phyloP scores from a whole-genome alignment of 169 alveolate species.

The Amoebophrya sp. region DNA sequence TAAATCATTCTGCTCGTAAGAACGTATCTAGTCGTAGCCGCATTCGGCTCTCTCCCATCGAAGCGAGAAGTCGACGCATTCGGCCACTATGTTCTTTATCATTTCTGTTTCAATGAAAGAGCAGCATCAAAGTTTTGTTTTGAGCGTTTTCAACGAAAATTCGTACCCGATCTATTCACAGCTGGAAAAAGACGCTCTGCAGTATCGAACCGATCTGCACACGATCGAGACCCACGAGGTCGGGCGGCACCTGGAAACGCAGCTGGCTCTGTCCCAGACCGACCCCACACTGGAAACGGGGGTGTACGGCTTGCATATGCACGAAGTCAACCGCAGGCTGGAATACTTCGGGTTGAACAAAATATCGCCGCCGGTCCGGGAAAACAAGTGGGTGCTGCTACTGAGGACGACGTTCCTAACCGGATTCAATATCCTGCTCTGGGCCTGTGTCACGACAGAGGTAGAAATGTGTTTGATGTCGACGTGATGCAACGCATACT shows the following conservation, averaged over 20 bases:
- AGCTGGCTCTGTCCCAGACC: neutral
- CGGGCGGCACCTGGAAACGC: neutral
- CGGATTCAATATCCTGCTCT: neutral
- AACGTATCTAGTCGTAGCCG: no score
- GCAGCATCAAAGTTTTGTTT: no score
- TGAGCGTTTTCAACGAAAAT: no score
- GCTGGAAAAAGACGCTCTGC: no score
- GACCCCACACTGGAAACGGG: neutral
- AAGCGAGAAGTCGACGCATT: no score
- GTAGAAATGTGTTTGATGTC: no score
- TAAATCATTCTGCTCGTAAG: no score
- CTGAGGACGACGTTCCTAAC: neutral
- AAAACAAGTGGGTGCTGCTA: neutral
- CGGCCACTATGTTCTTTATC: no score
- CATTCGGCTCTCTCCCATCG: no score
- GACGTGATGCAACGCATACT: no score
- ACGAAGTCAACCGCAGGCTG: neutral
- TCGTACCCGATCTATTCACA: no score
- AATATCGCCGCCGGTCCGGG: neutral
- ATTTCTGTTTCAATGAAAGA: no score
- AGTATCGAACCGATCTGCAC: neutral
- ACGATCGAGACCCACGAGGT: neutral
- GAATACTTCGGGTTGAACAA: neutral
- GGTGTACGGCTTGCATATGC: constrained; percentile 7
- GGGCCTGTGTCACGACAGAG: neutral